Conservation (phyloP, 305 asterid genomes). For the Solanum hybrid region DNA sequence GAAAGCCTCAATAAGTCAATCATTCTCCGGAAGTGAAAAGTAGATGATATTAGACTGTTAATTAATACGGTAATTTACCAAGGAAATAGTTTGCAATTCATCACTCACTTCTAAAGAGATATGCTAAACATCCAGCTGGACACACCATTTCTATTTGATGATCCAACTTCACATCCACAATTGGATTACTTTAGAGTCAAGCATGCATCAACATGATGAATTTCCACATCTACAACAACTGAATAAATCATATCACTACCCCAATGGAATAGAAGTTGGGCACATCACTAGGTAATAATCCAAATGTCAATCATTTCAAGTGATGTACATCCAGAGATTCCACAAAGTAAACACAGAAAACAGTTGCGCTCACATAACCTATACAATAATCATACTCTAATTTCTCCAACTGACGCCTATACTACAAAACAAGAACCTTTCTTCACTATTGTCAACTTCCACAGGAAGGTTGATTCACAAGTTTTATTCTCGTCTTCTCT, state of each 20-base stretch:
- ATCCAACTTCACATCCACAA: neutral
- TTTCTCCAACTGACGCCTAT: constrained; percentile 17
- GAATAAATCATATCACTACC: neutral
- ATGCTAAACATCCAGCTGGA: neutral
- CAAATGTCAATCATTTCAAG: neutral
- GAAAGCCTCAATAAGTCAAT: neutral
- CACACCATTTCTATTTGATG: neutral
- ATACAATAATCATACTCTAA: neutral
- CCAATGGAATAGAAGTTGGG: neutral
- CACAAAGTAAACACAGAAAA: constrained; percentile 5
- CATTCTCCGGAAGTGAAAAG: neutral
- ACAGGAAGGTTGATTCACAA: constrained; percentile 33
- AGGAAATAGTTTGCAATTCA: neutral
- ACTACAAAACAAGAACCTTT: constrained; percentile 23
- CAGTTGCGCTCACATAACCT: neutral
- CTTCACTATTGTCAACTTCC: constrained; percentile 22
- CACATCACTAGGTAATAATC: neutral
- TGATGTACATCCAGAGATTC: neutral
- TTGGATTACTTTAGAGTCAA: neutral
- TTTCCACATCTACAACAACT: neutral
- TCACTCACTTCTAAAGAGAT: constrained; percentile 4
- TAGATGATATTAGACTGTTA: neutral
- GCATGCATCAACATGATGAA: neutral
- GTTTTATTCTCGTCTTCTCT: constrained; percentile 53
- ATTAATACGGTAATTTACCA: neutral